phyloP scores from a whole-genome alignment of 805 yeast species.

The Zygosaccharomyces pseudorouxii region DNA sequence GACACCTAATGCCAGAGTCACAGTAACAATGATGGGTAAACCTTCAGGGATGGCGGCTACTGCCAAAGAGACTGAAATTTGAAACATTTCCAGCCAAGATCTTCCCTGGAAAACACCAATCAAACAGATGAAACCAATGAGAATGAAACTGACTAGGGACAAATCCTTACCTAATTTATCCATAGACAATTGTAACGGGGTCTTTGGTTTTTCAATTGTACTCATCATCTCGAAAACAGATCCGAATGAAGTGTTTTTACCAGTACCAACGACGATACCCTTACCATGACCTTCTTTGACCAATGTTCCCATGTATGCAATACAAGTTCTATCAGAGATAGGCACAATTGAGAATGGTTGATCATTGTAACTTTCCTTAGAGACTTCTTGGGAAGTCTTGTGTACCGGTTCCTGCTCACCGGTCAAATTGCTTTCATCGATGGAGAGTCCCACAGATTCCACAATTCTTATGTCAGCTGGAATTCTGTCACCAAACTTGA shows the following conservation, averaged over 20 bases:
- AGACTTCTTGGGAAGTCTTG: slow-evolving; percentile 50
- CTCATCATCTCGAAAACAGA: slow-evolving; percentile 93
- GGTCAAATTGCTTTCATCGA: slow-evolving; percentile 92
- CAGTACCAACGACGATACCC: slow-evolving; percentile 91
- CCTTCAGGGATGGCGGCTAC: slow-evolving; percentile 99
- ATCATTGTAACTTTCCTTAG: slow-evolving; percentile 24
- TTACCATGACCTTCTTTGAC: slow-evolving; percentile 94
- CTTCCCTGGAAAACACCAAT: slow-evolving; percentile 91
- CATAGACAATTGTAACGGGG: slow-evolving; percentile 94
- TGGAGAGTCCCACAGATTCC: slow-evolving; percentile 70
- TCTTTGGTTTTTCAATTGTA: slow-evolving; percentile 92
- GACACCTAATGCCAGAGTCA: slow-evolving; percentile 93
- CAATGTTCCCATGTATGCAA: slow-evolving; percentile 96
- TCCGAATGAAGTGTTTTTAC: slow-evolving; percentile 87
- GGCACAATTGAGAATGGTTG: slow-evolving; percentile 41
- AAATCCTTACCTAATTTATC: slow-evolving; percentile 90
- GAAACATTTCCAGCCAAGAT: slow-evolving; percentile 96
- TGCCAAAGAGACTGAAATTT: slow-evolving; percentile 92
- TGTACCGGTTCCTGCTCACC: slow-evolving; percentile 91
- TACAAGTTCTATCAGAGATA: slow-evolving; percentile 63
- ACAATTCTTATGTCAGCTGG: slow-evolving; percentile 91
- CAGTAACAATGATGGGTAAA: slow-evolving; percentile 95
- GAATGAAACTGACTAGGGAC: slow-evolving; percentile 74
- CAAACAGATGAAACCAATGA: slow-evolving; percentile 87
- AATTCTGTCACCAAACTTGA: slow-evolving; percentile 88